phyloP scores from a whole-genome alignment of 2,329 filamentous ascomycete species.

The Penicillium sp. region DNA sequence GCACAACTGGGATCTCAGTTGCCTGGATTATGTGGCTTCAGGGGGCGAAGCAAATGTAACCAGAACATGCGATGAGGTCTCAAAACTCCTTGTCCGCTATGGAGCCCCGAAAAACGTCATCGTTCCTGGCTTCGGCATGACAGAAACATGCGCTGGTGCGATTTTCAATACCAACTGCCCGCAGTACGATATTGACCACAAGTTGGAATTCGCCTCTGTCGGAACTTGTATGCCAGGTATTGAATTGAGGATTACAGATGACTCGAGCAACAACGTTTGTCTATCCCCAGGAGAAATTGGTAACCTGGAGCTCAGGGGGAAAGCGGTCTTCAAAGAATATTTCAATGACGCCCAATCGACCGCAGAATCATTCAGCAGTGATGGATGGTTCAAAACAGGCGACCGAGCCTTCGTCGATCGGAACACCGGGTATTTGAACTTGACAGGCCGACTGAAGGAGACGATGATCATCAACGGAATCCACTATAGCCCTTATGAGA shows the following conservation, averaged over 20 bases:
- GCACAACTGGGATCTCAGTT: constrained; percentile 35
- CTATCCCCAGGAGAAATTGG: constrained; percentile 9
- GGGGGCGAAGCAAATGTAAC: constrained; percentile 43
- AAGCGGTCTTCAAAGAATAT: constrained; percentile 30
- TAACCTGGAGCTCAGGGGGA: constrained; percentile 26
- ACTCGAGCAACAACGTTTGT: background rate
- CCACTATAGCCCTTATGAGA: constrained; percentile 41
- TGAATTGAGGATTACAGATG: constrained; percentile 20
- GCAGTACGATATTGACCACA: constrained; percentile 35
- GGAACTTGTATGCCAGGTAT: constrained; percentile 27
- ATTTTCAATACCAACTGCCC: constrained; percentile 50
- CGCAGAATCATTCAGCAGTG: constrained; percentile 27
- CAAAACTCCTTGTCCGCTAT: constrained; percentile 14
- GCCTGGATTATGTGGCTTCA: constrained; percentile 32
- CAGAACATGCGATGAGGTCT: constrained; percentile 37
- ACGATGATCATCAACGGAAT: constrained; percentile 51
- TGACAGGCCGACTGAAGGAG: constrained; percentile 13
- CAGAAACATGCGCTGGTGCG: constrained; percentile 54
- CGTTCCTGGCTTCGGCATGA: constrained; percentile 33
- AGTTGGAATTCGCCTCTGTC: constrained; percentile 39
- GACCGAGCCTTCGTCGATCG: constrained; percentile 17
- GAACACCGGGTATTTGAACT: constrained; percentile 8
- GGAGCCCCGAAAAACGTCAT: constrained; percentile 44
- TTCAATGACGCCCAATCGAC: constrained; percentile 34
- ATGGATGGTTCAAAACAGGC: constrained; percentile 37